Conservation (phyloP, 441 rosid species). For the Mallotus repandus region DNA sequence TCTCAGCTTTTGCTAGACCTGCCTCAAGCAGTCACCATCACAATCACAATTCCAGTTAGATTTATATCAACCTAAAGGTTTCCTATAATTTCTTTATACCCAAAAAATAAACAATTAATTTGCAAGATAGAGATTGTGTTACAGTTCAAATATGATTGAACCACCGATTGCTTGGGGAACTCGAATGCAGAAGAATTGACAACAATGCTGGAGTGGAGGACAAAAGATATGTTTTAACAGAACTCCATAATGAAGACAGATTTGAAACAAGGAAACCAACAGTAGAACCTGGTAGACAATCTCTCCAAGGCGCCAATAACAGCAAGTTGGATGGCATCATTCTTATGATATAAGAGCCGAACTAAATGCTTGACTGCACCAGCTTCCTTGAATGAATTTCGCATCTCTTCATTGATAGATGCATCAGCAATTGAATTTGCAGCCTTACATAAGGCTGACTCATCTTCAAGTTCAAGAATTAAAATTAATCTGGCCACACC, state of each 20-base stretch:
- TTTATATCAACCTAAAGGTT: too few relatives aligned
- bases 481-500: slow-evolving; percentile 85
- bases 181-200: not conserved
- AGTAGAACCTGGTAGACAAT: slow-evolving; percentile 63
- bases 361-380: slow-evolving; percentile 71
- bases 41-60: too few relatives aligned
- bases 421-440: slow-evolving; percentile 77
- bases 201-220: not conserved
- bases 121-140: too few relatives aligned
- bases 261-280: slow-evolving; percentile 15
- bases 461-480: slow-evolving; percentile 77
- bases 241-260: not conserved
- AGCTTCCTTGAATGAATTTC: slow-evolving; percentile 78
- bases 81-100: too few relatives aligned
- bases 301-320: slow-evolving; percentile 61
- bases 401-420: slow-evolving; percentile 70
- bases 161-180: too few relatives aligned
- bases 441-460: slow-evolving; percentile 61
- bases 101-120: too few relatives aligned
- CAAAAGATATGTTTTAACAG: not conserved
- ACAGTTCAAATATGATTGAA: too few relatives aligned
- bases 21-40: too few relatives aligned
- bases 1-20: too few relatives aligned
- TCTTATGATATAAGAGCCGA: slow-evolving; percentile 59
- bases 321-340: slow-evolving; percentile 48